Evolutionary conservation across 108 stramenopile genomes (phyloP), one percentile per base, ranked within the genome.

Genomic region (Nannochloropsis oceanica): DNA sequence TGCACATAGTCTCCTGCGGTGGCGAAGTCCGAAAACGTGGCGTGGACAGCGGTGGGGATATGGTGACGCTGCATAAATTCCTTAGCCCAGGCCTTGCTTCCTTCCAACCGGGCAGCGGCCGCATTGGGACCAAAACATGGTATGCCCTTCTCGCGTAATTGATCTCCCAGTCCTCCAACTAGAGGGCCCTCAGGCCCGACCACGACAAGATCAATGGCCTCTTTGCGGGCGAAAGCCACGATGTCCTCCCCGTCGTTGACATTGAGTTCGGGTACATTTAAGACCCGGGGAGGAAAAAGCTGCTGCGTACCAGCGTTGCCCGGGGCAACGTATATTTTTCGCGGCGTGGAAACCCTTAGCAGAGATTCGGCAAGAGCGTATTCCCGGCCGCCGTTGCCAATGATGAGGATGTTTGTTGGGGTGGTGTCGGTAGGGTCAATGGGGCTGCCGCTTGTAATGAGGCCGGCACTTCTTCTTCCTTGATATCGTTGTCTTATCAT

Each of bases 41-140:
- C 90, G 91, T 94, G 96, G 82, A 91, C 93, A 43, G 97, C 96
- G 18, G 97, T 98, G 46, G 95, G 96, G 80, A 98, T 95, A 44
- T 84, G 89, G 86, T 94, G 92, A 83, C 94, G 92, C 73, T 93
- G 91, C 86, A 98, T 92, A 87, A 98, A 98, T 85, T 95, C 96
- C 89, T 98, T 98, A 81, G 95, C 93, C 87, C 95, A 98, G 44
- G 97, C 96, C 93, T 97, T 97, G 88, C 93, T 93, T 27, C 95
- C 95, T 91, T 98, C 97, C 86, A 98, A 87, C 85, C 94, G 93
- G 3, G 97, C 95, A 12, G 95, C 97, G 12, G 93, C 94, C 86
- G 91, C 91, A 43, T 89, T 91, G 11, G 97, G 97, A 25, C 97
- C 97, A 89, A 98, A 96, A 34, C 92, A 94, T 82, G 93, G 89